Evolutionary conservation across 2,329 filamentous ascomycete genomes (phyloP).

Genomic region (Fusarium virguliforme): DNA sequence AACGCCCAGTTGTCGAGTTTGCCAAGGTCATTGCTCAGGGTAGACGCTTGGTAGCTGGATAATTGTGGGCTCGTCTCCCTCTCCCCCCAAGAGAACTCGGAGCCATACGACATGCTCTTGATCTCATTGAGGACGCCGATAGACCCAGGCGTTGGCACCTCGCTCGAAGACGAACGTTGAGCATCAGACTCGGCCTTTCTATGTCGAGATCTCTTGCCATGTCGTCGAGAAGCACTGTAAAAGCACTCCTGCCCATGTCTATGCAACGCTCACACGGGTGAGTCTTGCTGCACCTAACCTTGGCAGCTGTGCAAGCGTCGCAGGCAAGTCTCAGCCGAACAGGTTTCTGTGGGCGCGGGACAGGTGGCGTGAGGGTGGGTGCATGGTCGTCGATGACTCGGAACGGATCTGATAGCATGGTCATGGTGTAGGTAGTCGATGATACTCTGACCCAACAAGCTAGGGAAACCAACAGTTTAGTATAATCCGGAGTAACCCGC

Average conservation of each 20-base stretch:
- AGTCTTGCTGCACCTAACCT: constrained; percentile 42
- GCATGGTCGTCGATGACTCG: constrained; percentile 11
- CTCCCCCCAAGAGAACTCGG: constrained; percentile 22
- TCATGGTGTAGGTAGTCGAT: neutral
- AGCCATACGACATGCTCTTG: neutral
- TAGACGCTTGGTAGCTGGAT: neutral
- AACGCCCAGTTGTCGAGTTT: constrained; percentile 31
- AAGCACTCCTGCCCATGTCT: constrained; percentile 35
- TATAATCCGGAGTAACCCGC: neutral
- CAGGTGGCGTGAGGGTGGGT: neutral
- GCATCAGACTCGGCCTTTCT: constrained; percentile 23
- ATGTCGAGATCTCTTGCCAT: constrained; percentile 34
- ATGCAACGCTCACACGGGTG: constrained; percentile 39
- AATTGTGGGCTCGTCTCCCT: neutral
- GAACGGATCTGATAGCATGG: constrained; percentile 17
- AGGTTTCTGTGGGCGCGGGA: constrained; percentile 24
- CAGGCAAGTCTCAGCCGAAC: constrained; percentile 38
- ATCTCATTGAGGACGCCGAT: neutral
- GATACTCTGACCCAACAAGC: neutral
- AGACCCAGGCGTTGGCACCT: constrained; percentile 8
- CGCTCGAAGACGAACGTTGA: constrained; percentile 21
- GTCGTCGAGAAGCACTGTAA: constrained; percentile 31
- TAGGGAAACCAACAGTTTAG: neutral
- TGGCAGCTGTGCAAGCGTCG: constrained; percentile 41
- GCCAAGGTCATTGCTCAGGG: neutral